Conservation (phyloP, 352 stramenopile species). For the Phytophthora meadii region DNA sequence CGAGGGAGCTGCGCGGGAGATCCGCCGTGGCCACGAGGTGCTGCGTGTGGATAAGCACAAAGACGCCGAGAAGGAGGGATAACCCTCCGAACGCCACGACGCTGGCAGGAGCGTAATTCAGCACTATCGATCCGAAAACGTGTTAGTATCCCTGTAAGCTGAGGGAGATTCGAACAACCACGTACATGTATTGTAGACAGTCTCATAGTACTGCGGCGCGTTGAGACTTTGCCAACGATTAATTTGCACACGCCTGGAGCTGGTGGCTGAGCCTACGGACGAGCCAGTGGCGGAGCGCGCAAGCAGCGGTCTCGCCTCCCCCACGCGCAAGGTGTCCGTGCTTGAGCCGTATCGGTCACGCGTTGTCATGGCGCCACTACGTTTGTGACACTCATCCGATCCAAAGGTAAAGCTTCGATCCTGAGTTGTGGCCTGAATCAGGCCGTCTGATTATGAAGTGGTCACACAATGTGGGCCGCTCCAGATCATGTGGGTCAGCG, state of each 20-base stretch:
- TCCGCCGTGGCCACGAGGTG: slow-evolving; percentile 54
- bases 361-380: not conserved
- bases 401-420: slow-evolving; percentile 20
- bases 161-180: not conserved
- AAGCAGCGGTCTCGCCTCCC: slow-evolving; percentile 35
- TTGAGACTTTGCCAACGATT: slow-evolving; percentile 37
- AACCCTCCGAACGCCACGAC: slow-evolving; percentile 58
- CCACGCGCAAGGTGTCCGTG: slow-evolving; percentile 3
- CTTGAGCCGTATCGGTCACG: slow-evolving; percentile 5
- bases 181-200: slow-evolving; percentile 44
- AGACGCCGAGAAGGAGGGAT: slow-evolving; percentile 59
- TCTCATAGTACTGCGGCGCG: slow-evolving; percentile 43
- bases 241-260: slow-evolving; percentile 36
- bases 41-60: slow-evolving; percentile 79
- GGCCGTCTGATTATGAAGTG: slow-evolving; percentile 6
- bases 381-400: slow-evolving; percentile 31
- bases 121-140: slow-evolving; percentile 19
- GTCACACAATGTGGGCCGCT: not conserved
- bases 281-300: slow-evolving; percentile 28
- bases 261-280: slow-evolving; percentile 28
- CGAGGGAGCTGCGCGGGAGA: slow-evolving; percentile 49
- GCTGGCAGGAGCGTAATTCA: slow-evolving; percentile 47
- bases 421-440: slow-evolving; percentile 13
- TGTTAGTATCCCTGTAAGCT: not conserved
- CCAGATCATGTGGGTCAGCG: slow-evolving; percentile 7